Evolutionary conservation across 2,329 filamentous ascomycete species (phyloP), one percentile per base, ranked within the genome.

Genomic region (Berkeleyomyces basicola): DNA sequence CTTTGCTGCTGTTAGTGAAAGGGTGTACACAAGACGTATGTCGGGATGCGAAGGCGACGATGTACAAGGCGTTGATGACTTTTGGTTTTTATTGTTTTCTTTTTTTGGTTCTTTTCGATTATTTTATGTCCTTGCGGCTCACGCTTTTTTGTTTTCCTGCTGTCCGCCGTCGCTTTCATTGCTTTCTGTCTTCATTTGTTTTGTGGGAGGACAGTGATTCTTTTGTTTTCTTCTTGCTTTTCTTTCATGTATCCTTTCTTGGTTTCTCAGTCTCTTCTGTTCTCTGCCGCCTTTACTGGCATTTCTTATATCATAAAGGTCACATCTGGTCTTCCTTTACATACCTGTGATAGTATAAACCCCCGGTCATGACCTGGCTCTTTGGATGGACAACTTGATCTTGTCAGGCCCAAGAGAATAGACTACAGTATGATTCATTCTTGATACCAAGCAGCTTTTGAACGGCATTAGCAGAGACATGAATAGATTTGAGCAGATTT

Each of bases 91-190:
- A 57, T 57, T 58, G 46, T 64, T 39, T 61, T 47, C 43, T 47
- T 58, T 51, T 59, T 58, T 33, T 59, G 40, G 43, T 63, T 46
- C 40, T 59, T 58, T 33, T 59, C 39, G 43, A 61, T 46, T 62
- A 16, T 55, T 36, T 46, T 7, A 10, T 51, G 36, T 40, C 44
- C 40, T 59, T 59, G 57, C 37, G 57, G 39, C 33, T 55, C 39
- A n/a, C 39, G 37, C 31, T 36, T 55, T 51, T 55, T 55, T 23
- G 51, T 39, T 55, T 49, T 49, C 23, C 23, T 23, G 23, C 23
- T 23, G 23, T 23, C 23, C 23, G 46, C 6, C 51, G 11, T 55
- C 33, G 36, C 16, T 39, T 4, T 39, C 31, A 31, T 36, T 39
- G 11, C 39, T 55, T 14, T 55, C 36, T 37, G 31, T 11, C 31